phyloP scores from a whole-genome alignment of 176 grass and related monocot genomes.

The Stipa capillata region DNA sequence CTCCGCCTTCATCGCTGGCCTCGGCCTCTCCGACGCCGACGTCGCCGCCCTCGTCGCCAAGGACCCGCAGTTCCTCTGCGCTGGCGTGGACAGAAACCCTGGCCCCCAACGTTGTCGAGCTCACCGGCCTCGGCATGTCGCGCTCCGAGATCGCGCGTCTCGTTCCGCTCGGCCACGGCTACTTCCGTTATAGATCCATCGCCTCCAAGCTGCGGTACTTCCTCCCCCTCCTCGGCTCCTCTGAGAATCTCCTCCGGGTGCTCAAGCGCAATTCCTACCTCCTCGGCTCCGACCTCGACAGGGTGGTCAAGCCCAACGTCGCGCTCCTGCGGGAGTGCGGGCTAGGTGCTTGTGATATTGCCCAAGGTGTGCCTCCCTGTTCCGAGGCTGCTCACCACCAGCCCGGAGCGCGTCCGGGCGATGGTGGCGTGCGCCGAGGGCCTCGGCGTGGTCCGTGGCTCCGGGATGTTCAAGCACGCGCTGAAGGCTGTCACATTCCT shows the following conservation, averaged over 20 bases:
- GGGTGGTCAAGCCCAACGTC: too few species aligned
- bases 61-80: not conserved
- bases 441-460: too few species aligned
- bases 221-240: not conserved
- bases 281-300: too few species aligned
- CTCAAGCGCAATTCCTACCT: too few species aligned
- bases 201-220: slow-evolving; percentile 12
- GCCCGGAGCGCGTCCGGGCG: too few species aligned
- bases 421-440: too few species aligned
- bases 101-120: not conserved
- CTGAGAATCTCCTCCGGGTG: not conserved
- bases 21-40: slow-evolving; percentile 10
- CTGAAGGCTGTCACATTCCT: too few species aligned
- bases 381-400: too few species aligned
- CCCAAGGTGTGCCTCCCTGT: too few species aligned
- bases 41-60: not conserved
- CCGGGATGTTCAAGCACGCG: too few species aligned
- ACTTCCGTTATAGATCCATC: not conserved
- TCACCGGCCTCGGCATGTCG: not conserved
- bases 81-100: slow-evolving; percentile 15
- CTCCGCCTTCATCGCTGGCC: slow-evolving; percentile 19
- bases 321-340: too few species aligned
- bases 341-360: too few species aligned
- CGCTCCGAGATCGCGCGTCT: not conserved
- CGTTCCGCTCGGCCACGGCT: not conserved